phyloP scores from a whole-genome alignment of 345 rosid genomes.

The Salix suchowensis region DNA sequence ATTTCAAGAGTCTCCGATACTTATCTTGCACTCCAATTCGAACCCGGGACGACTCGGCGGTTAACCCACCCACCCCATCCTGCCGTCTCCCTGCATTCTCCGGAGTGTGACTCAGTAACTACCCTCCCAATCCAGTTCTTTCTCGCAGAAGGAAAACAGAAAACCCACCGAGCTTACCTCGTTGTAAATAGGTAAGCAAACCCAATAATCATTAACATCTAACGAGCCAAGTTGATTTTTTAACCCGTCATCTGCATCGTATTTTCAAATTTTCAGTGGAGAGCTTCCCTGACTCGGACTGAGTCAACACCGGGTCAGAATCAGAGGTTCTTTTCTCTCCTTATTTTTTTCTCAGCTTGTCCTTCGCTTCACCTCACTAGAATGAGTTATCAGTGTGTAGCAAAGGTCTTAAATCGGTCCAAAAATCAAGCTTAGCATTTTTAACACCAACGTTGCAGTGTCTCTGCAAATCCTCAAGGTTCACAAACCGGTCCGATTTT shows the following conservation, averaged over 20 bases:
- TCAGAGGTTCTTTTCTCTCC: not conserved
- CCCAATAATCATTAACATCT: not conserved
- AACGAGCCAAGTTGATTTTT: not conserved
- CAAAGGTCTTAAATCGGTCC: slow-evolving; percentile 79
- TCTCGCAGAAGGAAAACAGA: not conserved
- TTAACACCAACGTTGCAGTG: slow-evolving; percentile 51
- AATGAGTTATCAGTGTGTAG: slow-evolving; percentile 50
- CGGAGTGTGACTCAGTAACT: not conserved
- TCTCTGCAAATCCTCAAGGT: slow-evolving; percentile 54
- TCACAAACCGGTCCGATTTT: slow-evolving; percentile 39
- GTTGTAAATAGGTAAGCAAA: not conserved
- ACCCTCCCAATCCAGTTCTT: not conserved
- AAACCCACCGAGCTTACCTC: not conserved
- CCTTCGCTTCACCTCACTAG: slow-evolving; percentile 28
- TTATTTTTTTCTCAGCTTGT: not conserved
- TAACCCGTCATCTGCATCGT: slow-evolving; percentile 1
- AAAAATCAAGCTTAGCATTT: slow-evolving; percentile 36
- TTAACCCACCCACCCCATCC: slow-evolving; percentile 3
- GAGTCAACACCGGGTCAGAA: slow-evolving; percentile 33
- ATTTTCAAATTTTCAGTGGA: not conserved
- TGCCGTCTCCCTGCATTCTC: slow-evolving; percentile 13
- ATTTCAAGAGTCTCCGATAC: not conserved
- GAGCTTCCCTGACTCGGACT: slow-evolving; percentile 8
- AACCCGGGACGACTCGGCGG: slow-evolving; percentile 30
- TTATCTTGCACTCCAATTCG: not conserved